phyloP scores from a whole-genome alignment of 768 basidiomycete species.

The Phanerochaete carnosa region DNA sequence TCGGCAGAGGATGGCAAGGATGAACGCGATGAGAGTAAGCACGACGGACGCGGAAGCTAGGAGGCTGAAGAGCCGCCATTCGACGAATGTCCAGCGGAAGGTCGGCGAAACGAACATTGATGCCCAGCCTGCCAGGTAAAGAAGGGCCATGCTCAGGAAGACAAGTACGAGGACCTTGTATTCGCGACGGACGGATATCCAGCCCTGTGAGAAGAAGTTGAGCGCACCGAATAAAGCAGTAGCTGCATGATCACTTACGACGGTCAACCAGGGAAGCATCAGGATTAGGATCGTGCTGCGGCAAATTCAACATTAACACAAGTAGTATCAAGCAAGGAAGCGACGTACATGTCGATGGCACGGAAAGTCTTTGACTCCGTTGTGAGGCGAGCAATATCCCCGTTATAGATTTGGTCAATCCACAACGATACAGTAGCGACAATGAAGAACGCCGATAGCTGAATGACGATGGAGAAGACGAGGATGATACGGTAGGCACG shows the following conservation, averaged over 20 bases:
- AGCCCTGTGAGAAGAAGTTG: conserved; percentile 47
- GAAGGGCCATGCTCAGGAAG: conserved; percentile 58
- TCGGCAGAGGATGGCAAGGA: conserved; percentile 65
- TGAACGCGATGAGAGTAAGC: conserved; percentile 50
- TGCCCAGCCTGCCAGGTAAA: conserved; percentile 68
- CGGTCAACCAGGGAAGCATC: conserved; percentile 66
- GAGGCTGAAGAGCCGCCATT: conserved; percentile 72
- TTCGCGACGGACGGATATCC: conserved; percentile 74
- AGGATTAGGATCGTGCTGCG: conserved; percentile 35
- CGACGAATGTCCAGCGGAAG: conserved; percentile 73
- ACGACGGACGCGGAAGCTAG: conserved; percentile 57
- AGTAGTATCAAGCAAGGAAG: not conserved
- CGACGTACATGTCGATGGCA: conserved; percentile 48
- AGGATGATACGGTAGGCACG: conserved; percentile 72
- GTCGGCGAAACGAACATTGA: conserved; percentile 69
- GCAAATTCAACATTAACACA: not conserved
- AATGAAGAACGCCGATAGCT: conserved; percentile 79
- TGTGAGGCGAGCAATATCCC: conserved; percentile 54
- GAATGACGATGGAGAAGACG: conserved; percentile 65
- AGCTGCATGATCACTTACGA: conserved; percentile 33
- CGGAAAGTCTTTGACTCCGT: conserved; percentile 47
- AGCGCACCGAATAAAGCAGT: not conserved
- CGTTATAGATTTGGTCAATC: conserved; percentile 74
- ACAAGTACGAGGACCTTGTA: conserved; percentile 51
- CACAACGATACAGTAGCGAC: conserved; percentile 65